Evolutionary conservation across 129 eudicot genomes (phyloP).

Genomic region (Artemisia argyi): DNA sequence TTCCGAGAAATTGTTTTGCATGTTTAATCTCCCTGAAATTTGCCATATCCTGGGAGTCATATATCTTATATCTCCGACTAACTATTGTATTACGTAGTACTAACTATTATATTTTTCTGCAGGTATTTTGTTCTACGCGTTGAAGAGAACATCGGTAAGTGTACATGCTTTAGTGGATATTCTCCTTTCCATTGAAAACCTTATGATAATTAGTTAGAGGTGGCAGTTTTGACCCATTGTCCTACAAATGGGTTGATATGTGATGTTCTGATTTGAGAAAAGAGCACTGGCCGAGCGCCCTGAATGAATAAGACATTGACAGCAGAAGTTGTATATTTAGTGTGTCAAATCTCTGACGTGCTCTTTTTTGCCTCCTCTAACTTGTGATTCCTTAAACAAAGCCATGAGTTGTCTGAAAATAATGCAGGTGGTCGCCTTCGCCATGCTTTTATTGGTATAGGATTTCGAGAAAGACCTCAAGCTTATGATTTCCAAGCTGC

Average conservation of each 20-base stretch:
- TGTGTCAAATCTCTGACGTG: background rate
- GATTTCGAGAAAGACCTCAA: conserved; percentile 94
- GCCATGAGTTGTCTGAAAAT: conserved; percentile 13
- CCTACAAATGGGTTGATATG: background rate
- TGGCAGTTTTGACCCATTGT: background rate
- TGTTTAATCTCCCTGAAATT: background rate
- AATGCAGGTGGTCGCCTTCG: conserved; percentile 86
- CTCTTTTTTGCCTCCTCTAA: conserved; percentile 2
- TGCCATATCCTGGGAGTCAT: background rate
- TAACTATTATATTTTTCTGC: conserved; percentile 32
- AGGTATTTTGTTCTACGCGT: conserved; percentile 97
- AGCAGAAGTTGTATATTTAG: background rate
- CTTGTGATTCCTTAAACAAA: conserved; percentile 11
- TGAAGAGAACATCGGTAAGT: conserved; percentile 89
- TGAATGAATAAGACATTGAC: too few species aligned
- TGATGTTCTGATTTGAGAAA: too few species aligned
- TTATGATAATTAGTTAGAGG: background rate
- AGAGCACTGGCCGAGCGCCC: too few species aligned
- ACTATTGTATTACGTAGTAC: too few species aligned
- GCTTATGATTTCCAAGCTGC: conserved; percentile 99
- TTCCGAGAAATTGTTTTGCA: background rate
- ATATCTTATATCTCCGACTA: too few species aligned
- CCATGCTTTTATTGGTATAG: conserved; percentile 96
- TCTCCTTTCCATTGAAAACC: background rate
- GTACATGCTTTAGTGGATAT: conserved; percentile 6